Percentiles rank a stretch among this genome's conserved stretches.
Evolutionary conservation across 176 grass and related monocot species (phyloP).

Genomic region (Melocanna baccifera): DNA sequence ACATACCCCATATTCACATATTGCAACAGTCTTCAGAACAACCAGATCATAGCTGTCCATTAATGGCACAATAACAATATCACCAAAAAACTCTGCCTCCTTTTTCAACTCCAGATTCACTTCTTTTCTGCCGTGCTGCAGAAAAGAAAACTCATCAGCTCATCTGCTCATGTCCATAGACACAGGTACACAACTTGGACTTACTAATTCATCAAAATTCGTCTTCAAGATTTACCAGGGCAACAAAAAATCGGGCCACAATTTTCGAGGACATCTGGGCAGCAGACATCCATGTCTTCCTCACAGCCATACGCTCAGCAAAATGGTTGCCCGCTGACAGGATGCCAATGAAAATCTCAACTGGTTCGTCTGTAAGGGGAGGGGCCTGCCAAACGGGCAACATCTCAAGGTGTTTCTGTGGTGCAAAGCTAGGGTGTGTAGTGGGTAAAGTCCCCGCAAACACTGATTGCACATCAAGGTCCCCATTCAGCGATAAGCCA

Average conservation of each 20-base stretch:
- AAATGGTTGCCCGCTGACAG: conserved; percentile 97
- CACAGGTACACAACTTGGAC: background rate
- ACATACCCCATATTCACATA: conserved; percentile 96
- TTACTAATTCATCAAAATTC: background rate
- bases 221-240: conserved; percentile 61
- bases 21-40: conserved; percentile 92
- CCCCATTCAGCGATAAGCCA: conserved; percentile 87
- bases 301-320: conserved; percentile 91
- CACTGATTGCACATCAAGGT: conserved; percentile 80
- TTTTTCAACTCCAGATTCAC: conserved; percentile 81
- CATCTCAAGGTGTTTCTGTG: conserved; percentile 82
- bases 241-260: conserved; percentile 91
- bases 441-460: conserved; percentile 80
- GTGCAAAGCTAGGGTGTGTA: conserved; percentile 75
- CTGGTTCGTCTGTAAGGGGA: conserved; percentile 56
- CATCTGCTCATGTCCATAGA: conserved; percentile 21
- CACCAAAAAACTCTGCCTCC: conserved; percentile 89
- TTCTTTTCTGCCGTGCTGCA: conserved; percentile 79
- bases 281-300: conserved; percentile 94
- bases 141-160: conserved; percentile 32
- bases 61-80: conserved; percentile 94
- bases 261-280: conserved; percentile 58
- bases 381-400: conserved; percentile 67
- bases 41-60: conserved; percentile 96
- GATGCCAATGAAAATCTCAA: conserved; percentile 92